phyloP scores from a whole-genome alignment of 1,139 yeast genomes.

The Pichia sp. region DNA sequence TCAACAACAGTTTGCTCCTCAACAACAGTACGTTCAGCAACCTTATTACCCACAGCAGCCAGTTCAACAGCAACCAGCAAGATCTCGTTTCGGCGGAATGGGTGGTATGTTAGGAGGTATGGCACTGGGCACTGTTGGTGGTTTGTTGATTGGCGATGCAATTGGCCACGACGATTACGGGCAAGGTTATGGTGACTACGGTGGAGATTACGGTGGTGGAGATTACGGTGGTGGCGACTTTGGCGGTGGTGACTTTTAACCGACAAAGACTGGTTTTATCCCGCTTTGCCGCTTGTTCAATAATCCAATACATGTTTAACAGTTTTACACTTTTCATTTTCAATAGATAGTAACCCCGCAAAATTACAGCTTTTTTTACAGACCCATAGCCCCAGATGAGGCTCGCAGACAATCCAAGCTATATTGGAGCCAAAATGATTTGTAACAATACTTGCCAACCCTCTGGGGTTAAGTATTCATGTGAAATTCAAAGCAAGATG shows the following conservation, averaged over 20 bases:
- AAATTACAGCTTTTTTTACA: too few species aligned
- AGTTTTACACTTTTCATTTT: background rate
- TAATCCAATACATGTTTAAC: too few species aligned
- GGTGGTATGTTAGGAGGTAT: constrained; percentile 32
- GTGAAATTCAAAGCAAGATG: too few species aligned
- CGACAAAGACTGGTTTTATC: background rate
- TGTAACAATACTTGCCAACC: too few species aligned
- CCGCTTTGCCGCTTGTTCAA: too few species aligned
- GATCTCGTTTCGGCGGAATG: constrained; percentile 25
- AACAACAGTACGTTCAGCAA: constrained; percentile 18
- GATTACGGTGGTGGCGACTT: constrained; percentile 9
- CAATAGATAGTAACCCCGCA: background rate
- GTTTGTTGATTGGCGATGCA: constrained; percentile 21
- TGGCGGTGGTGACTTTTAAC: constrained; percentile 4
- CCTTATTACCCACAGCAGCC: constrained; percentile 12
- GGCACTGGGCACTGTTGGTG: constrained; percentile 32
- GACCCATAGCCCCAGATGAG: too few species aligned
- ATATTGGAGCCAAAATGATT: too few species aligned
- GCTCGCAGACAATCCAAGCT: too few species aligned
- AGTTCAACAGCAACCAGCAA: constrained; percentile 15
- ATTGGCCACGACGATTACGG: constrained; percentile 4
- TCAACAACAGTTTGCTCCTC: constrained; percentile 21
- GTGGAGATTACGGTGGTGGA: constrained; percentile 30
- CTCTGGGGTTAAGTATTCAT: too few species aligned
- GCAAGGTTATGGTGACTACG: constrained; percentile 8